phyloP scores from a whole-genome alignment of 2,329 filamentous ascomycete species.

The Paracoccidioides brasiliensis region DNA sequence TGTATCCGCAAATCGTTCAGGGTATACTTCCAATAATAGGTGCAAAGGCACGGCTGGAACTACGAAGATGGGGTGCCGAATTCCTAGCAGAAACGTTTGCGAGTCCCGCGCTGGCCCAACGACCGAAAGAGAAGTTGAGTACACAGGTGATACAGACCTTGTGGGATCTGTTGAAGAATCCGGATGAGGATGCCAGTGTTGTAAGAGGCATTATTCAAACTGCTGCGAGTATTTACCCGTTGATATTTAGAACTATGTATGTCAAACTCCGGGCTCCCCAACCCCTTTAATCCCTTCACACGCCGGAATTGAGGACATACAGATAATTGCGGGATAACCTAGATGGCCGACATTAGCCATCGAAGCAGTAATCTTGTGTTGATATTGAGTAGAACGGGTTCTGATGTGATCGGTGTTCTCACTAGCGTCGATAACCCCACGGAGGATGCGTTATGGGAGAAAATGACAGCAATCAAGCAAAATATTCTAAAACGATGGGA shows the following conservation, averaged over 20 bases:
- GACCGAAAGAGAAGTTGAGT: conserved; percentile 69
- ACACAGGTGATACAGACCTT: conserved; percentile 67
- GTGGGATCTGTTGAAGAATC: conserved; percentile 53
- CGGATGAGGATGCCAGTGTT: conserved; percentile 65
- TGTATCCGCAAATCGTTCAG: conserved; percentile 84
- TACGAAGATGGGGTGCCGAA: conserved; percentile 90
- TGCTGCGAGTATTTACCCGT: conserved; percentile 81
- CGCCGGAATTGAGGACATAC: conserved; percentile 10
- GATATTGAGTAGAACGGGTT: conserved; percentile 6
- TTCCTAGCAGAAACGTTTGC: conserved; percentile 94
- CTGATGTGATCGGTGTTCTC: conserved; percentile 12
- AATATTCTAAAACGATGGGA: conserved; percentile 86
- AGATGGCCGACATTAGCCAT: not conserved
- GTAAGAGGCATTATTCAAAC: conserved; percentile 79
- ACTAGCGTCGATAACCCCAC: conserved; percentile 72
- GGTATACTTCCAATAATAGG: conserved; percentile 87
- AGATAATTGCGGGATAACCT: not conserved
- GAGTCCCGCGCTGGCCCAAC: conserved; percentile 64
- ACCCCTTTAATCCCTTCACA: not conserved
- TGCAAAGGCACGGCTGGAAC: conserved; percentile 57
- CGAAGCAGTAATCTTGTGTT: conserved; percentile 11
- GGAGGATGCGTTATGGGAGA: conserved; percentile 72
- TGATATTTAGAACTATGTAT: conserved; percentile 89
- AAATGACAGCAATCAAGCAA: conserved; percentile 77
- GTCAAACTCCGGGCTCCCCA: conserved; percentile 30